phyloP scores from a whole-genome alignment of 352 stramenopile species.

The Pythium diclinum region DNA sequence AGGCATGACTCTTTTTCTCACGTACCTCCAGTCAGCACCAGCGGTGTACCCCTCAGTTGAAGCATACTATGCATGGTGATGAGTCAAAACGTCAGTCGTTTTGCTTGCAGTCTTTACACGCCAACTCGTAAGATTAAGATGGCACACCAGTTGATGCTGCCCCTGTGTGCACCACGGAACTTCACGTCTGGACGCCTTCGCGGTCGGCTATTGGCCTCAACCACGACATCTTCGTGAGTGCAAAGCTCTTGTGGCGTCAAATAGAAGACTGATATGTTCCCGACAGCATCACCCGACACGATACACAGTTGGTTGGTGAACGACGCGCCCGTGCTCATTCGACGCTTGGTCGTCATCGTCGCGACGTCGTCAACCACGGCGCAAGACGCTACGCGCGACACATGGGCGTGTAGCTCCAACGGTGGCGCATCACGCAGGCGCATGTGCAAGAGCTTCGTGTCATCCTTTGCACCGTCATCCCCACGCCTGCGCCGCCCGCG shows the following conservation, averaged over 20 bases:
- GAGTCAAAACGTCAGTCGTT: background rate
- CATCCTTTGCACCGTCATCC: background rate
- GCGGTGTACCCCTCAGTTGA: background rate
- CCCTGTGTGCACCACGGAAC: conserved; percentile 17
- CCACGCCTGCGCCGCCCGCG: background rate
- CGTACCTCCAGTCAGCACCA: conserved; percentile 18
- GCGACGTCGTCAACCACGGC: conserved; percentile 1
- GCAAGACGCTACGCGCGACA: conserved; percentile 14
- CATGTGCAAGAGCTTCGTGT: conserved; percentile 9
- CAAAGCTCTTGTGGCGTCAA: conserved; percentile 6
- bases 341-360: background rate
- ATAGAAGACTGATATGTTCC: conserved; percentile 15
- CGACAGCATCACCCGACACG: conserved; percentile 17
- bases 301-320: conserved; percentile 1
- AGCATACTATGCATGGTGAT: conserved; percentile 15
- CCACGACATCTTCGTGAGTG: background rate
- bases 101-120: background rate
- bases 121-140: background rate
- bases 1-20: too few species aligned
- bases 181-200: conserved; percentile 16
- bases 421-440: conserved; percentile 9
- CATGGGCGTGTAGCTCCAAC: conserved; percentile 14
- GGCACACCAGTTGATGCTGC: conserved; percentile 21
- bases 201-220: background rate
- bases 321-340: background rate